These are phyloP conservation scores for Phalaenopsis hybrid DNA, from an alignment of 116 monocot species.

Conservation along the genomic window DNA sequence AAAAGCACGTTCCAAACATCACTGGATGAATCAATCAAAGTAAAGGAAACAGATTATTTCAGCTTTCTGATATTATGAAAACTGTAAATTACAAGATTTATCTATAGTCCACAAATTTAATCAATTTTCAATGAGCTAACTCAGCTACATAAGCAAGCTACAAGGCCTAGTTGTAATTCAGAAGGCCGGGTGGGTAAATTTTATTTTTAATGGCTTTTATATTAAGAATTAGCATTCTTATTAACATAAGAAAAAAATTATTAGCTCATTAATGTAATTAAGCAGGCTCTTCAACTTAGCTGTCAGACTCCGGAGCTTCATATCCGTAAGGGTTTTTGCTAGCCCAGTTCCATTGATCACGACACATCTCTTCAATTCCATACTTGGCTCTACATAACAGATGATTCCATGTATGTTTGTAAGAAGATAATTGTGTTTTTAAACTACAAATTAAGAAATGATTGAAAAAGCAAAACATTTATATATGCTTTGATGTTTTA, in stretches of 20 bases:
- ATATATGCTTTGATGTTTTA: not conserved
- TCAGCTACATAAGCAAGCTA: not conserved
- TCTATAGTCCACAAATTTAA: not conserved
- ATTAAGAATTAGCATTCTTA: not conserved
- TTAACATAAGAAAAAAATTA: not conserved
- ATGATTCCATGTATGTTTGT: not conserved
- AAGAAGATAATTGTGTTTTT: not conserved
- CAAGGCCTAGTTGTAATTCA: not conserved
- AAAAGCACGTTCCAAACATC: too few relatives aligned
- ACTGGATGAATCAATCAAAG: too few relatives aligned
- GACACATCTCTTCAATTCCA: slow-evolving; percentile 68
- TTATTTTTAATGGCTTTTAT: not conserved
- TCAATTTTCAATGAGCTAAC: not conserved
- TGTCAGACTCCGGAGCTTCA: slow-evolving; percentile 13
- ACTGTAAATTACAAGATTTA: not conserved
- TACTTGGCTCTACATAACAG: slow-evolving; percentile 46
- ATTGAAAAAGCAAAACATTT: not conserved
- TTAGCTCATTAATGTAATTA: not conserved
- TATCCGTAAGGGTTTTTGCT: slow-evolving; percentile 72
- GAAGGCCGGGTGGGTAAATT: too few relatives aligned
- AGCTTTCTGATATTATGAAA: too few relatives aligned
- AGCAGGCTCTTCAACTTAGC: not conserved
- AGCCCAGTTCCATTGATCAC: slow-evolving; percentile 77
- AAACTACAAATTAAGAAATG: not conserved
- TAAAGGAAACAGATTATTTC: too few relatives aligned